Conservation (phyloP, 257 asterid species). For the Paulownia fortunei region DNA sequence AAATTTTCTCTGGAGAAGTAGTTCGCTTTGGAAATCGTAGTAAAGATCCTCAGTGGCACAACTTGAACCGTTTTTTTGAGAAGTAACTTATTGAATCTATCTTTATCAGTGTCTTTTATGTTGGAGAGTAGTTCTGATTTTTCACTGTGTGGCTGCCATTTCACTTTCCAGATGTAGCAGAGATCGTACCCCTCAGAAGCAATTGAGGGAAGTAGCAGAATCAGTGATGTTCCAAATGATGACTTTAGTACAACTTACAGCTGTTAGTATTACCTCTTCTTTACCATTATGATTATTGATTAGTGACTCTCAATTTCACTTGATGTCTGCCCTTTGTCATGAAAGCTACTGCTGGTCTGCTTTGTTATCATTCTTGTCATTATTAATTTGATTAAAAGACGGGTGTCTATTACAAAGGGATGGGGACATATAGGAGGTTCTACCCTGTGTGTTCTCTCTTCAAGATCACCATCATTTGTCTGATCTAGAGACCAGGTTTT, state of each 20-base stretch:
- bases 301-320: conserved; percentile 6
- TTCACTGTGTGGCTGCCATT: conserved; percentile 8
- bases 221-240: conserved; percentile 66
- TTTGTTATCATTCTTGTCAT: conserved; percentile 2
- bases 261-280: conserved; percentile 59
- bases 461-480: neutral
- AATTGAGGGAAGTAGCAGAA: conserved; percentile 65
- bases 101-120: conserved; percentile 18
- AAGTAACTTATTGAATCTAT: conserved; percentile 52
- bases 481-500: conserved; percentile 4
- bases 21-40: conserved; percentile 88
- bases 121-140: conserved; percentile 1
- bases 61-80: conserved; percentile 78
- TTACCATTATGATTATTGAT: neutral
- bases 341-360: neutral
- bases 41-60: conserved; percentile 93
- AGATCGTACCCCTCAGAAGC: conserved; percentile 65
- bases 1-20: conserved; percentile 73
- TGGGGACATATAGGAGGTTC: neutral
- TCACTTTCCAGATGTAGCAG: conserved; percentile 60
- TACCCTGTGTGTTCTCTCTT: neutral
- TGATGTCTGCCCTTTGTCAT: conserved; percentile 1
- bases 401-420: neutral
- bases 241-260: conserved; percentile 70
- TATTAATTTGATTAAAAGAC: neutral